Percentiles rank a stretch among this genome's conserved stretches.
Evolutionary conservation across 1,284 basidiomycete genomes (phyloP).

Genomic region (Apiotrichum domesticum): DNA sequence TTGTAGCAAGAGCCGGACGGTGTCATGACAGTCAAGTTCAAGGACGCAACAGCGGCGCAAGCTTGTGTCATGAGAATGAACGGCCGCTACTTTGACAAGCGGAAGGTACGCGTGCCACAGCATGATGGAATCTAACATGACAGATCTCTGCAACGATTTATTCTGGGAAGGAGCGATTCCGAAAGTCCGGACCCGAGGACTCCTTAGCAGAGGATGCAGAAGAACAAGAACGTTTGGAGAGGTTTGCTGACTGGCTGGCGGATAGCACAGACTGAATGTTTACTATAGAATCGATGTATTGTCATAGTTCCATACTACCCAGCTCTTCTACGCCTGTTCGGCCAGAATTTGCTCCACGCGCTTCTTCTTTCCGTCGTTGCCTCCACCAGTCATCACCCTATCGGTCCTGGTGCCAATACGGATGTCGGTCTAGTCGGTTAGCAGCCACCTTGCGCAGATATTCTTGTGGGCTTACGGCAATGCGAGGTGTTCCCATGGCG

Average conservation of each 20-base stretch:
- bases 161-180: conserved; percentile 73
- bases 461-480: conserved; percentile 28
- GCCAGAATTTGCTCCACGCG: conserved; percentile 67
- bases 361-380: conserved; percentile 68
- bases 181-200: conserved; percentile 55
- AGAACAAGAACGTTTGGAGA: conserved; percentile 76
- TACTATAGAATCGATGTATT: background rate
- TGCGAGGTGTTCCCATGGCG: conserved; percentile 47
- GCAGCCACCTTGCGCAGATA: background rate
- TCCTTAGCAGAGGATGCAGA: conserved; percentile 57
- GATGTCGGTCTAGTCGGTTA: conserved; percentile 65
- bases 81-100: conserved; percentile 83
- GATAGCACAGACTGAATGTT: conserved; percentile 17
- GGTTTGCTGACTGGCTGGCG: conserved; percentile 78
- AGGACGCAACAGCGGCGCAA: conserved; percentile 75
- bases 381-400: conserved; percentile 59
- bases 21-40: conserved; percentile 93
- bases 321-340: conserved; percentile 3
- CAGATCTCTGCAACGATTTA: conserved; percentile 74
- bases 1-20: conserved; percentile 83
- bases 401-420: conserved; percentile 84
- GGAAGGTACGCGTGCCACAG: conserved; percentile 38
- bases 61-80: conserved; percentile 96
- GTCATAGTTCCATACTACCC: too few species aligned
- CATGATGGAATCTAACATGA: background rate